Percentiles rank a stretch among this genome's conserved stretches.
Evolutionary conservation across 2,329 filamentous ascomycete species (phyloP).

Genomic region (Coleophoma crateriformis): DNA sequence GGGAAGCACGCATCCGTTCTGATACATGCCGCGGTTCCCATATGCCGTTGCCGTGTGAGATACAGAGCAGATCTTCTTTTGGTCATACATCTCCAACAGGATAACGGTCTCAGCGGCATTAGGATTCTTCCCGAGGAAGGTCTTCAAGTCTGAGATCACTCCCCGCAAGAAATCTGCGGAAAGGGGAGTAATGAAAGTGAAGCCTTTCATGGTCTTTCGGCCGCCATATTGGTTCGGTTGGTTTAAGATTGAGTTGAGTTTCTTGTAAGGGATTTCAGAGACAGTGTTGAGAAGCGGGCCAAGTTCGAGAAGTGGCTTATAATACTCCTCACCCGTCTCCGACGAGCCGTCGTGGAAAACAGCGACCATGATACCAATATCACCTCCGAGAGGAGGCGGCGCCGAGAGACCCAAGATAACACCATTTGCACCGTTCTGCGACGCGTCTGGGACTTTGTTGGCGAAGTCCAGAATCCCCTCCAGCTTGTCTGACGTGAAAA

Average conservation of each 20-base stretch:
- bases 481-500: slow-evolving; percentile 8
- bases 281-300: slow-evolving; percentile 19
- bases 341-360: slow-evolving; percentile 30
- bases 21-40: slow-evolving; percentile 22
- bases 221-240: slow-evolving; percentile 25
- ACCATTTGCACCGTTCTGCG: neutral
- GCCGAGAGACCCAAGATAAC: neutral
- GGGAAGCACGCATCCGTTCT: slow-evolving; percentile 18
- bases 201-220: slow-evolving; percentile 30
- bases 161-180: slow-evolving; percentile 16
- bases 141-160: slow-evolving; percentile 21
- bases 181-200: slow-evolving; percentile 28
- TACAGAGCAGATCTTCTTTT: slow-evolving; percentile 12
- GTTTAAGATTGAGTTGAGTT: slow-evolving; percentile 28
- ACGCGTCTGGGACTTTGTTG: slow-evolving; percentile 5
- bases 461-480: slow-evolving; percentile 8
- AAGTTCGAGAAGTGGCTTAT: slow-evolving; percentile 21
- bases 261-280: slow-evolving; percentile 24
- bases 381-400: neutral
- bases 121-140: slow-evolving; percentile 17
- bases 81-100: slow-evolving; percentile 14
- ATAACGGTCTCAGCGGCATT: slow-evolving; percentile 15
- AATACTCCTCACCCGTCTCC: slow-evolving; percentile 22
- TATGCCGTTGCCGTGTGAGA: slow-evolving; percentile 17
- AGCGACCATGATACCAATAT: neutral